Evolutionary conservation across 345 rosid genomes (phyloP), one percentile per base, ranked within the genome.

Genomic region (Theobroma cacao): DNA sequence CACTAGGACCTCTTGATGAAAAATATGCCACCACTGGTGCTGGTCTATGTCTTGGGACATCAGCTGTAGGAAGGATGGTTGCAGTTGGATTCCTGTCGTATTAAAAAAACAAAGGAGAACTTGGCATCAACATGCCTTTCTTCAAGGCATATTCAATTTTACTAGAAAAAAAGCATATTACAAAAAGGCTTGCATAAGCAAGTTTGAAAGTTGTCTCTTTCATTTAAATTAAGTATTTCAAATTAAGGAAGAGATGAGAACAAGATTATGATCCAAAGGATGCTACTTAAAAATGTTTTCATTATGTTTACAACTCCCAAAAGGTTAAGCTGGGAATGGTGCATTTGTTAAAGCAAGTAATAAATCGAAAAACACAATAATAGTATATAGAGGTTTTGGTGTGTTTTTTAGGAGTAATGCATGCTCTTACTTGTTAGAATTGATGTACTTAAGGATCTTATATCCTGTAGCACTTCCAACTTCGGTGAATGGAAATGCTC

Each of bases 11-110:
- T 82, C 94, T 87, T 4, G 98, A 91, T 47, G 98, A 93, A 85
- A 93, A 93, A 87, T 52, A 55, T 67, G 98, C 92, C 71, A 90
- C 90, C n/a, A 86, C 82, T 5, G 98, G 98, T n/a, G 94, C 98
- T 28, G 97, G 98, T 78, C 65, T 90, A 24, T 77, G 56, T 30
- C 60, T 73, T 20, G 75, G 79, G 74, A 89, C 77, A 38, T 80
- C 87, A 62, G 53, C 72, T 17, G 93, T 79, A 14, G 93, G 80
- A 64, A 86, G 86, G 73, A 91, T 86, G 4, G 89, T 89, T 61
- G 91, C 93, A 15, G 83, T 89, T 52, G 93, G 88, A 14, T 82
- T 82, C 83, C 96, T 91, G 82, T 56, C 18, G 52, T 13, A 69
- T 26, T 58, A 69, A 3, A 47, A 45, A 13, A 24, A 41, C 11